phyloP scores from a whole-genome alignment of 176 grass and related monocot species.

The Triticum timopheevii region DNA sequence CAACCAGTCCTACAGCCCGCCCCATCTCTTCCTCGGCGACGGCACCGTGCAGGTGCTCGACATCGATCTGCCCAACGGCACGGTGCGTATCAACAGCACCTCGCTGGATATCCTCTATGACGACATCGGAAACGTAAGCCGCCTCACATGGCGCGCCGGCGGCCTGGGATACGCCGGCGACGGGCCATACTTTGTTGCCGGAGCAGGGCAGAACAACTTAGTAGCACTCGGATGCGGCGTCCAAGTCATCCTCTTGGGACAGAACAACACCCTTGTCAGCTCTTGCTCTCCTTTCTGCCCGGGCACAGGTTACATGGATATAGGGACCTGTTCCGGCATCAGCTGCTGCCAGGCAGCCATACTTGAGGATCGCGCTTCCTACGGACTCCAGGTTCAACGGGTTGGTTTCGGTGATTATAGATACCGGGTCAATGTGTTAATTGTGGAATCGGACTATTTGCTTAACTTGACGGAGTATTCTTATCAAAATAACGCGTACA shows the following conservation, averaged over 20 bases:
- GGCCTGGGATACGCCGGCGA: background rate
- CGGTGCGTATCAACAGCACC: background rate
- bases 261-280: background rate
- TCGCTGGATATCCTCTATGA: background rate
- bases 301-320: too few species aligned
- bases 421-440: background rate
- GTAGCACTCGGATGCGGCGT: conserved; percentile 7
- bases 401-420: background rate
- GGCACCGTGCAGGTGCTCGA: background rate
- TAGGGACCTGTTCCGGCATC: conserved; percentile 13
- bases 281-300: conserved; percentile 27
- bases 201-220: conserved; percentile 22
- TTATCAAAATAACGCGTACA: too few species aligned
- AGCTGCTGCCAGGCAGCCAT: conserved; percentile 25
- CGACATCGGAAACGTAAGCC: too few species aligned
- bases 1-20: conserved; percentile 1
- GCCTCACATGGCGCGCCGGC: background rate
- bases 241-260: background rate
- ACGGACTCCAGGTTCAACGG: background rate
- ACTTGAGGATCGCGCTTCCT: background rate
- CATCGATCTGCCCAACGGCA: background rate
- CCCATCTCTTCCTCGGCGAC: conserved; percentile 38
- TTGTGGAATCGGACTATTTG: background rate
- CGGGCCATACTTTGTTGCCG: background rate
- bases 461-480: background rate